phyloP scores from a whole-genome alignment of 176 grass and related monocot species.

The Triticum monococcum region DNA sequence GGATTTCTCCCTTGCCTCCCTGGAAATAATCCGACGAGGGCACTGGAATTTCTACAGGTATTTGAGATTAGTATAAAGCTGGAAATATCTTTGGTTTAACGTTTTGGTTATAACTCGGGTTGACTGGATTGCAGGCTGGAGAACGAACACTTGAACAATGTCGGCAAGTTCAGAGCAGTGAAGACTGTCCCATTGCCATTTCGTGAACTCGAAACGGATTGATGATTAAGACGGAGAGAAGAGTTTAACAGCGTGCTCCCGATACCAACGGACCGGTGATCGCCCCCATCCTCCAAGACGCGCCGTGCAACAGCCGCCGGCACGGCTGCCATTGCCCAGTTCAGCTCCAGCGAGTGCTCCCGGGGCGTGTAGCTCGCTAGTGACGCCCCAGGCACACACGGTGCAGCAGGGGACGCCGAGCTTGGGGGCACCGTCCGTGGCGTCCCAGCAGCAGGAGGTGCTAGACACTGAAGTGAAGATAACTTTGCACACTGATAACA shows the following conservation, averaged over 20 bases:
- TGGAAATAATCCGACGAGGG: slow-evolving; percentile 79
- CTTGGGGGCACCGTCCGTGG: no score
- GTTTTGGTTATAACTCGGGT: background rate
- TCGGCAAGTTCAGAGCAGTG: slow-evolving; percentile 82
- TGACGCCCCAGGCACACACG: no score
- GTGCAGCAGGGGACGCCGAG: no score
- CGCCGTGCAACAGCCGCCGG: no score
- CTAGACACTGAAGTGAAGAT: no score
- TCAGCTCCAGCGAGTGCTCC: no score
- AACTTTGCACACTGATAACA: no score
- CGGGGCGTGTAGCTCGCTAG: no score
- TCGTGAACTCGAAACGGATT: slow-evolving; percentile 70
- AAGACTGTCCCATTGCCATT: slow-evolving; percentile 86
- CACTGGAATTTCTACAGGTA: slow-evolving; percentile 98
- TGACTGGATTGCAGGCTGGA: slow-evolving; percentile 52
- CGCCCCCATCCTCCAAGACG: no score
- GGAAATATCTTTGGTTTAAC: background rate
- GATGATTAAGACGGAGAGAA: slow-evolving; percentile 16
- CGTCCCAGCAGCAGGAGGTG: no score
- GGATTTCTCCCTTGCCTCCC: slow-evolving; percentile 75
- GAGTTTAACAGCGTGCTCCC: background rate
- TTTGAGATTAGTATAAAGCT: background rate
- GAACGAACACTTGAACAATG: slow-evolving; percentile 91
- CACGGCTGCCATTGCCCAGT: no score
- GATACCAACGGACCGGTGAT: background rate